These are phyloP conservation scores for Hypericum androsaemum DNA, from an alignment of 345 rosid genomes.

Conservation along the genomic window DNA sequence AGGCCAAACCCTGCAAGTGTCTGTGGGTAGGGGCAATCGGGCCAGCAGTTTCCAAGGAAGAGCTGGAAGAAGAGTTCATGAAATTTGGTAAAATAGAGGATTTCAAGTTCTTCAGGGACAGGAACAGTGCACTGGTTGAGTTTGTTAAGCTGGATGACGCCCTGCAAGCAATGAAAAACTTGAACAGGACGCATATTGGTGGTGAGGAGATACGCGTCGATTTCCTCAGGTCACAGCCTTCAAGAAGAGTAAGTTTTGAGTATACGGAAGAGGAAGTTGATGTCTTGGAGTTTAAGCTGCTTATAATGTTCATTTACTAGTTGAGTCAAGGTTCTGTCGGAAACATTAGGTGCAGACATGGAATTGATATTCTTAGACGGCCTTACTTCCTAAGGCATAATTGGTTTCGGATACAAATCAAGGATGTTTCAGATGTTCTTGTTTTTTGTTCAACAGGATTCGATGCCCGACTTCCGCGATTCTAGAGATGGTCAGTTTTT, in stretches of 20 bases:
- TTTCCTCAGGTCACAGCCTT: constrained; percentile 62
- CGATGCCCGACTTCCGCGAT: constrained; percentile 40
- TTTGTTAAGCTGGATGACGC: constrained; percentile 64
- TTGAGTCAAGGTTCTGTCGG: no score
- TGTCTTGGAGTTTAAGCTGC: no score
- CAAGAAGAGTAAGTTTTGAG: constrained; percentile 57
- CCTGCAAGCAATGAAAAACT: constrained; percentile 54
- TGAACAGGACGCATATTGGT: constrained; percentile 72
- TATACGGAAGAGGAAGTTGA: neutral
- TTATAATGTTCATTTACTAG: no score
- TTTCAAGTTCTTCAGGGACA: constrained; percentile 64
- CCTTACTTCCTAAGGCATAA: no score
- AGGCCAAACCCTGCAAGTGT: constrained; percentile 78
- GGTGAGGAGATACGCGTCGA: constrained; percentile 86
- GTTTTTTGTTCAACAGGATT: constrained; percentile 40
- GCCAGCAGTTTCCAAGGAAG: constrained; percentile 50
- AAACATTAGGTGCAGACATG: no score
- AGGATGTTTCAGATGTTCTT: no score
- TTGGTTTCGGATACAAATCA: no score
- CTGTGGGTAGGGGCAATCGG: constrained; percentile 93
- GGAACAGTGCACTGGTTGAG: constrained; percentile 69
- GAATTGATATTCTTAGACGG: no score
- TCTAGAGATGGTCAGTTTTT: constrained; percentile 37
- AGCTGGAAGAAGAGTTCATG: constrained; percentile 58
- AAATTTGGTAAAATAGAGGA: constrained; percentile 77